Conservation (phyloP, 2,329 filamentous ascomycete genomes). For the Colletotrichum filicis region DNA sequence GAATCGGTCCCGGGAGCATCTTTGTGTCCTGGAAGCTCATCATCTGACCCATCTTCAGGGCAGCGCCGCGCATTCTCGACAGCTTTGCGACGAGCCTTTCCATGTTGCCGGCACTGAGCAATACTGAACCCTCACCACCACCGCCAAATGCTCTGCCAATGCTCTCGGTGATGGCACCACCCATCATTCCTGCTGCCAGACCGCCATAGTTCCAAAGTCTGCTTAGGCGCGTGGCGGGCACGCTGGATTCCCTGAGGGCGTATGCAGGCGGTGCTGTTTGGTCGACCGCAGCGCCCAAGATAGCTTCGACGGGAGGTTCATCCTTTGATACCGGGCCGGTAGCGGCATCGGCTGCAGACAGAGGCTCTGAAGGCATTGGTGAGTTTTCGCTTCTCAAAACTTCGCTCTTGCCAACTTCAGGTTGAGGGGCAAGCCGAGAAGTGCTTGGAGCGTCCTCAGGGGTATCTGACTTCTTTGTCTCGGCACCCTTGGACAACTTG, state of each 20-base stretch:
- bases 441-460: background rate
- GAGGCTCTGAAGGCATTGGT: background rate
- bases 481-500: background rate
- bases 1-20: constrained; percentile 88
- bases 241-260: constrained; percentile 85
- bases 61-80: constrained; percentile 95
- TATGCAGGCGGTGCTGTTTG: constrained; percentile 46
- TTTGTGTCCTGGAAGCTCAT: constrained; percentile 98
- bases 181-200: constrained; percentile 93
- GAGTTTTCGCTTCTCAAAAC: background rate
- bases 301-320: background rate
- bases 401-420: background rate
- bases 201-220: constrained; percentile 96
- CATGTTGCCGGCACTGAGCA: constrained; percentile 91
- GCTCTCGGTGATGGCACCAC: constrained; percentile 88
- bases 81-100: constrained; percentile 92
- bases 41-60: constrained; percentile 97
- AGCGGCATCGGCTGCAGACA: background rate
- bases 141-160: constrained; percentile 83
- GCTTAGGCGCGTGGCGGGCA: constrained; percentile 87
- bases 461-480: background rate
- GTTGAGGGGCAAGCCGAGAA: background rate
- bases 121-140: constrained; percentile 75
- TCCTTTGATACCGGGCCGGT: background rate
- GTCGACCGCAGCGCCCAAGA: background rate